Evolutionary conservation across 2,329 filamentous ascomycete species (phyloP), one percentile per base, ranked within the genome.

Genomic region (Botrytis squamosa): DNA sequence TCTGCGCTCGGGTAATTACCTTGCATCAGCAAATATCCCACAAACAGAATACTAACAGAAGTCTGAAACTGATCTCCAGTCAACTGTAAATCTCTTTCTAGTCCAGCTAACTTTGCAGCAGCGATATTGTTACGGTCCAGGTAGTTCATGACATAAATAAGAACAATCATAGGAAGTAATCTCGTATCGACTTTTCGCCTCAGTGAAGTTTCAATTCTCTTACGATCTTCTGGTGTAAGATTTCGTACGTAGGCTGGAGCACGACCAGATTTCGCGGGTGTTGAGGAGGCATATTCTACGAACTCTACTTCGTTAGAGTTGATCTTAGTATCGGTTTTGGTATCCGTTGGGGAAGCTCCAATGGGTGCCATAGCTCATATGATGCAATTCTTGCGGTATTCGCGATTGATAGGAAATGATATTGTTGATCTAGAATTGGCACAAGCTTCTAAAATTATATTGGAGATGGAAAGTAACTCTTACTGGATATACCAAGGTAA

Each of bases 91-190:
- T 87, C 85, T 4, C 80, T 78, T 42, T 84, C 79, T 42, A 87
- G 81, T 7, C 87, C 87, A 1, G 85, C 86, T 9, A 90, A 80
- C 76, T 85, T 84, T 5, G 87, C 88, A 40, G 84, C 83, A 4
- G 87, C 87, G 72, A 90, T 88, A 73, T 89, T 89, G 78, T 89
- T 89, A 74, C 80, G 75, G 76, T 90, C 88, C 20, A 92, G 82
- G 79, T 91, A 92, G 78, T 92, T 92, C 83, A 92, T 84, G 77
- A 92, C 90, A 77, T 92, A 93, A 85, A 93, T 92, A 65, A 92
- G 77, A 70, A 92, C 88, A 60, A 92, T 84, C 82, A 90, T 90
- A 0, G 91, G 91, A 77, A 93, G 83, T 44, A 93, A 80, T 70
- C 90, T 84, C 14, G 87, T 77, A 80, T 93, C 91, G 71, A 93